A percentile compares a stretch with the other conserved stretches of the same genome.
phyloP scores from a whole-genome alignment of 495 filamentous ascomycete genomes.

The Cudoniella acicularis region DNA sequence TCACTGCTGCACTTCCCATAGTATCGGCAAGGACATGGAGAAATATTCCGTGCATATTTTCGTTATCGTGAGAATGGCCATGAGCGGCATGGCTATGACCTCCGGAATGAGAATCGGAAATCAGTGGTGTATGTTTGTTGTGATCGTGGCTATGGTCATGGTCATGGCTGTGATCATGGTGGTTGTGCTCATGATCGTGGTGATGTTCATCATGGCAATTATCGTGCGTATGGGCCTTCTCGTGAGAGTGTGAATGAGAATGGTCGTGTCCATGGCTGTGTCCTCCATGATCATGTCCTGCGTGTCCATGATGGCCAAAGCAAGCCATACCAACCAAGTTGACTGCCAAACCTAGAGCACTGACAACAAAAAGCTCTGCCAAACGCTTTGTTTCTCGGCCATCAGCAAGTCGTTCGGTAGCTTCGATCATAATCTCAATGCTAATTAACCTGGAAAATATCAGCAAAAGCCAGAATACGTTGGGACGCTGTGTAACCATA shows the following conservation, averaged over 20 bases:
- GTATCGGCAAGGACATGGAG: conserved; percentile 94
- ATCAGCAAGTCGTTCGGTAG: conserved; percentile 77
- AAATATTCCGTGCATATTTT: conserved; percentile 99
- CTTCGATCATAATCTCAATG: conserved; percentile 94
- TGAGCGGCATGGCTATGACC: conserved; percentile 5
- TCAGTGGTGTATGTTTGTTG: conserved; percentile 14
- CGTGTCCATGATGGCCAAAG: conserved; percentile 69
- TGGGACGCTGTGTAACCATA: conserved; percentile 33
- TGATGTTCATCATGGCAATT: conserved; percentile 14
- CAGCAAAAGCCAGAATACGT: neutral
- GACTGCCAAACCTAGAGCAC: conserved; percentile 76
- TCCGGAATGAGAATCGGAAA: conserved; percentile 20
- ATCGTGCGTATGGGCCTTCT: conserved; percentile 7
- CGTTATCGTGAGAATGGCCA: conserved; percentile 70
- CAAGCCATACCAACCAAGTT: conserved; percentile 90
- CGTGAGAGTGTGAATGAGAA: conserved; percentile 28
- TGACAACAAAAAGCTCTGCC: conserved; percentile 83
- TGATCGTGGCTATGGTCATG: conserved; percentile 24
- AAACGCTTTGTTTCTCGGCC: conserved; percentile 79
- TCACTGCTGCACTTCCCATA: conserved; percentile 89
- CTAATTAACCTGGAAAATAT: conserved; percentile 69
- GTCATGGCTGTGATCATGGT: conserved; percentile 12
- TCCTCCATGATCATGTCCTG: conserved; percentile 56
- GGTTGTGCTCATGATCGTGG: conserved; percentile 15
- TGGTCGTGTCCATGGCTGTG: conserved; percentile 33